Conservation (phyloP, 2,329 filamentous ascomycete genomes). For the Monilinia fructigena region DNA sequence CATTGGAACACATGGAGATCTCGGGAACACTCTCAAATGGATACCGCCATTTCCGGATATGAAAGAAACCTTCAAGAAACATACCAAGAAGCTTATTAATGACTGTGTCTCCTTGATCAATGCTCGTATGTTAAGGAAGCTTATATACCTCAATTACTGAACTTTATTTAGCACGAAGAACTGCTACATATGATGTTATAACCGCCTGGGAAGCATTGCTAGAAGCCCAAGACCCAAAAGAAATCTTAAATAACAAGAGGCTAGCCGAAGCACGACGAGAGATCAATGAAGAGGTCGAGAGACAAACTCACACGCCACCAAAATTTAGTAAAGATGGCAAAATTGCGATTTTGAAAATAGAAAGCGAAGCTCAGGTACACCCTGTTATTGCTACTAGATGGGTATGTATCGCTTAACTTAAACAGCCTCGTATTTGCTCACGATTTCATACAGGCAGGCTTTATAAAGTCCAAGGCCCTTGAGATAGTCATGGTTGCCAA, state of each 20-base stretch:
- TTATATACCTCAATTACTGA: background rate
- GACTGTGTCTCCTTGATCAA: constrained; percentile 64
- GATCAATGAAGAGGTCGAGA: constrained; percentile 60
- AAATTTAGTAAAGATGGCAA: constrained; percentile 62
- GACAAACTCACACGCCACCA: constrained; percentile 60
- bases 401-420: constrained; percentile 36
- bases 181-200: constrained; percentile 58
- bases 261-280: constrained; percentile 56
- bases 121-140: constrained; percentile 45
- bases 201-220: constrained; percentile 60
- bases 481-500: constrained; percentile 67
- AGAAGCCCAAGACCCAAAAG: constrained; percentile 49
- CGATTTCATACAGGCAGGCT: constrained; percentile 45
- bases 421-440: background rate
- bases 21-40: constrained; percentile 66
- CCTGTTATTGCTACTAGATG: constrained; percentile 66
- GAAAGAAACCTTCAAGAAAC: constrained; percentile 56
- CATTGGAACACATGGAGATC: constrained; percentile 65
- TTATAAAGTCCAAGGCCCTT: constrained; percentile 56
- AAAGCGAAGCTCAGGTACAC: constrained; percentile 60
- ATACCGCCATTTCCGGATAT: constrained; percentile 65
- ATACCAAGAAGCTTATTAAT: constrained; percentile 62
- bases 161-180: constrained; percentile 49
- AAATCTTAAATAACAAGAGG: constrained; percentile 49
- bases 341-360: constrained; percentile 62